Percentiles rank a stretch among this genome's conserved stretches.
phyloP scores from a whole-genome alignment of 2,329 filamentous ascomycete species.

The Pezicula carpinea region DNA sequence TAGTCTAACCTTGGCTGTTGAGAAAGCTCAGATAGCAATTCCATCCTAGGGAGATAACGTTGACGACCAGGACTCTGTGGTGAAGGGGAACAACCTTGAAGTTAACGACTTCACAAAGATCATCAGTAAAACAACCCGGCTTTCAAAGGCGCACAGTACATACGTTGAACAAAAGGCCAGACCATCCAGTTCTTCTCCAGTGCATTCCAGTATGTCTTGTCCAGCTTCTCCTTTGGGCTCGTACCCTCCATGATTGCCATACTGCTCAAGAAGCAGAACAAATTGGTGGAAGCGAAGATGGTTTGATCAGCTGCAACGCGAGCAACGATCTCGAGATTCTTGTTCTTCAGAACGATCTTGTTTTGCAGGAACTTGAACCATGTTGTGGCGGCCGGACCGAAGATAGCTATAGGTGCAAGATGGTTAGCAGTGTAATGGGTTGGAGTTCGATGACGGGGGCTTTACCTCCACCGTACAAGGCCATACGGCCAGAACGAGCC shows the following conservation, averaged over 20 bases:
- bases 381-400: conserved; percentile 65
- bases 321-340: conserved; percentile 56
- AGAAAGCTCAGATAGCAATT: conserved; percentile 36
- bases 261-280: conserved; percentile 60
- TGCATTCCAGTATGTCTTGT: conserved; percentile 53
- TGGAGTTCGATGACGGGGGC: conserved; percentile 1
- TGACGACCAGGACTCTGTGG: conserved; percentile 66
- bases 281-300: conserved; percentile 60
- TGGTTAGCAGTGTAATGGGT: conserved; percentile 11
- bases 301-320: conserved; percentile 62
- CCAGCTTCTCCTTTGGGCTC: conserved; percentile 55
- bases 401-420: conserved; percentile 43
- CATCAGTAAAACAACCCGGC: neutral
- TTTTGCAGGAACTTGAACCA: conserved; percentile 67
- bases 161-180: conserved; percentile 62
- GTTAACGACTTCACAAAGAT: conserved; percentile 40
- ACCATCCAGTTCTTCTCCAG: conserved; percentile 66
- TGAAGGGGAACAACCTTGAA: conserved; percentile 67
- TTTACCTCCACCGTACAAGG: conserved; percentile 71
- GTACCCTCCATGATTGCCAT: conserved; percentile 64
- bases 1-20: conserved; percentile 18
- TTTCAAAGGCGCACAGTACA: no score
- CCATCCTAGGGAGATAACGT: conserved; percentile 59
- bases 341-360: conserved; percentile 51
- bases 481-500: conserved; percentile 71